Conservation (phyloP, 192 early-diverging fungal species). For the Spizellomyces punctatus region DNA sequence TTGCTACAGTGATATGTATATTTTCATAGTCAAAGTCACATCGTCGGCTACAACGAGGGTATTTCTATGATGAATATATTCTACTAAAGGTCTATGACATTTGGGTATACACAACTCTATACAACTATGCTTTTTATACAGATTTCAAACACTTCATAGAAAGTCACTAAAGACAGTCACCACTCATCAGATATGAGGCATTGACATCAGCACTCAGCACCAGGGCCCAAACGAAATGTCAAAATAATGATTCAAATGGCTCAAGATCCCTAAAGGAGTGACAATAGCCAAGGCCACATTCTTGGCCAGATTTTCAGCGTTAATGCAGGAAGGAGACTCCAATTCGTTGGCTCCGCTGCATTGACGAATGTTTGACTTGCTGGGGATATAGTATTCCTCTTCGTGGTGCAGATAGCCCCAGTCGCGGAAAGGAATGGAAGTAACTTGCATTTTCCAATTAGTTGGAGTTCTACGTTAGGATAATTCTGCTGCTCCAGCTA, state of each 20-base stretch:
- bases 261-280: conserved; percentile 13
- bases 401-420: conserved; percentile 23
- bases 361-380: background rate
- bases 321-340: conserved; percentile 22
- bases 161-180: too few species aligned
- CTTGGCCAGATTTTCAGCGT: conserved; percentile 1
- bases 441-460: background rate
- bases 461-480: too few species aligned
- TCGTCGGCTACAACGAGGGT: too few species aligned
- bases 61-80: too few species aligned
- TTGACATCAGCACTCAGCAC: conserved; percentile 25
- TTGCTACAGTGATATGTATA: too few species aligned
- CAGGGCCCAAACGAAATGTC: conserved; percentile 17
- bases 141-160: too few species aligned
- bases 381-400: conserved; percentile 12
- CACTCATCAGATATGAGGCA: too few species aligned
- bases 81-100: too few species aligned
- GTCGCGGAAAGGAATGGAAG: conserved; percentile 21
- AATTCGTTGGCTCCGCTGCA: conserved; percentile 5
- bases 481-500: too few species aligned
- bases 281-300: conserved; percentile 1
- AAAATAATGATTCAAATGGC: conserved; percentile 17
- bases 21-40: too few species aligned
- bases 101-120: too few species aligned
- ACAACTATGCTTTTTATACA: too few species aligned